A percentile compares a stretch with the other conserved stretches of the same genome.
Conservation (phyloP, 108 stramenopile species). For the Pseudonitzschia pungens region DNA sequence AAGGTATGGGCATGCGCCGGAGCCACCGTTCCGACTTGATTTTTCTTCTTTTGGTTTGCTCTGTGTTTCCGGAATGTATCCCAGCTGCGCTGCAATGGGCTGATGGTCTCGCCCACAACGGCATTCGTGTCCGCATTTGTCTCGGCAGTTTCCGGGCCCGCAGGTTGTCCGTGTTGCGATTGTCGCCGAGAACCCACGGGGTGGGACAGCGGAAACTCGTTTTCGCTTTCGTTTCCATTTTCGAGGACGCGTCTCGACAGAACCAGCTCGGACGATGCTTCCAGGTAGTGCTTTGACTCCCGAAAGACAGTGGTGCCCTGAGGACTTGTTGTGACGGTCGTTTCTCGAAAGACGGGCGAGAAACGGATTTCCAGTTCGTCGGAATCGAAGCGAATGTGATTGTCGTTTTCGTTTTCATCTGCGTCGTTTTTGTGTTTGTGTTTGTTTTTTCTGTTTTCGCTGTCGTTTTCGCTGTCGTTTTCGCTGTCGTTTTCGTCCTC, state of each 20-base stretch:
- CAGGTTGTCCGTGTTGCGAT: neutral
- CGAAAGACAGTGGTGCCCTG: neutral
- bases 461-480: neutral
- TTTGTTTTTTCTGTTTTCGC: neutral
- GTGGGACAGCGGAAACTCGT: neutral
- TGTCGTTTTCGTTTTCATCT: no score
- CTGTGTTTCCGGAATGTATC: neutral
- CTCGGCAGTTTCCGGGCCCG: neutral
- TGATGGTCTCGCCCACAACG: constrained; percentile 5
- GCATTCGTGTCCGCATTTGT: neutral
- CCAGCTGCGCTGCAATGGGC: constrained; percentile 8
- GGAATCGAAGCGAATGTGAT: constrained; percentile 26
- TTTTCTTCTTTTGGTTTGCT: neutral
- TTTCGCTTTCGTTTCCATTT: no score
- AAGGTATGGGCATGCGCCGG: no score
- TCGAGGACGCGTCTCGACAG: constrained; percentile 5
- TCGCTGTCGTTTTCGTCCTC: neutral
- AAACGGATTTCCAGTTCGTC: constrained; percentile 22
- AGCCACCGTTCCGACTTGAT: neutral
- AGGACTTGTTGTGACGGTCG: neutral
- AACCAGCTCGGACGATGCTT: constrained; percentile 16
- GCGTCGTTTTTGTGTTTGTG: no score
- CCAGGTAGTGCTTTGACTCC: no score
- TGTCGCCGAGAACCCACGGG: neutral
- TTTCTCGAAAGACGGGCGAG: neutral